A percentile compares a stretch with the other conserved stretches of the same genome.
These are phyloP conservation scores for Rutstroemia sp. DNA, from an alignment of 2,329 filamentous ascomycete species.

Conservation along the genomic window DNA sequence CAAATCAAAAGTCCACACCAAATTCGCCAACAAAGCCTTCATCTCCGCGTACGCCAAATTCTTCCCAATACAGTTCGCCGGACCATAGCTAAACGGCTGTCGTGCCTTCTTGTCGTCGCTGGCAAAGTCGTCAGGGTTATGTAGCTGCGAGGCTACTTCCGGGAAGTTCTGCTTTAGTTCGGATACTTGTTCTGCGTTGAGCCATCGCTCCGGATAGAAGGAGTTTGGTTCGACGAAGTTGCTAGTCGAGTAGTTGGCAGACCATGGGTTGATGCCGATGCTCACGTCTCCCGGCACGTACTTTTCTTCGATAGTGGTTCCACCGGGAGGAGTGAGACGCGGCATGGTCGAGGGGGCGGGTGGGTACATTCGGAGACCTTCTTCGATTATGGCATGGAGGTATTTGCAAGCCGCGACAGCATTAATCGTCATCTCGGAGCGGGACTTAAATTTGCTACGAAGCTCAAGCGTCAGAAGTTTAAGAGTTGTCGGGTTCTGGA, in stretches of 20 bases:
- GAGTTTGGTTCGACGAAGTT: background rate
- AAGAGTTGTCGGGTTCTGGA: slow-evolving; percentile 36
- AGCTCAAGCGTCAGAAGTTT: slow-evolving; percentile 35
- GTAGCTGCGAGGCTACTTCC: background rate
- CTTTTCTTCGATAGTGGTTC: background rate
- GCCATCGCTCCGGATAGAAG: slow-evolving; percentile 5
- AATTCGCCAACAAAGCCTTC: background rate
- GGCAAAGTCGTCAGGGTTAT: background rate
- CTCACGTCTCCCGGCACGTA: background rate
- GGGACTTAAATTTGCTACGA: slow-evolving; percentile 31
- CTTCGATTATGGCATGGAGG: slow-evolving; percentile 10
- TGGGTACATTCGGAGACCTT: slow-evolving; percentile 14
- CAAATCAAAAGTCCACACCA: slow-evolving; percentile 6
- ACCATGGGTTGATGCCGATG: background rate
- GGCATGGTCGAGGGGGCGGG: slow-evolving; percentile 5
- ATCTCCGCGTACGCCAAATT: slow-evolving; percentile 10
- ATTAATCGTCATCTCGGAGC: slow-evolving; percentile 11
- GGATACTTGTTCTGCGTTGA: background rate
- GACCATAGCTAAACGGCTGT: slow-evolving; percentile 1
- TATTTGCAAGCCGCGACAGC: slow-evolving; percentile 12
- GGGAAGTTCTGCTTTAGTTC: background rate
- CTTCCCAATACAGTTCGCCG: slow-evolving; percentile 4
- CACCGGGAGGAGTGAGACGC: background rate
- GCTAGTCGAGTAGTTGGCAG: background rate
- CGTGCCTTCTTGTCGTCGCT: background rate